A percentile compares a stretch with the other conserved stretches of the same genome.
These are phyloP conservation scores for Luzula sylvatica DNA, from an alignment of 176 grass and related monocot genomes.

Conservation along the genomic window DNA sequence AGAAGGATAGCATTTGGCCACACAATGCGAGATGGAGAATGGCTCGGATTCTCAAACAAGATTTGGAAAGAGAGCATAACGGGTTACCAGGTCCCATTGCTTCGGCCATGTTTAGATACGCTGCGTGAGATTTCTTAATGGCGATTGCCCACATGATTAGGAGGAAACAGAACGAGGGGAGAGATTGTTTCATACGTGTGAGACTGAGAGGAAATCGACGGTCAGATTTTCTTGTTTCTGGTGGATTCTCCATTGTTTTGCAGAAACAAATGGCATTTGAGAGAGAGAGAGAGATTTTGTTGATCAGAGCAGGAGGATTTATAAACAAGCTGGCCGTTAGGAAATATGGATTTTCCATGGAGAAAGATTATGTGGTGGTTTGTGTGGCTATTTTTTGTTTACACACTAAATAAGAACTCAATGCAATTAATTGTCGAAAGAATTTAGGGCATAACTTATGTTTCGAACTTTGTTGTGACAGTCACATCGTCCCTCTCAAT, in stretches of 20 bases:
- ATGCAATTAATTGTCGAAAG: too few relatives aligned
- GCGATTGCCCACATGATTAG: constrained; percentile 2
- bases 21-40: not conserved
- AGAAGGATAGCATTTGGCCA: not conserved
- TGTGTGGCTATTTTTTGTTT: too few relatives aligned
- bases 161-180: not conserved
- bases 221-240: too few relatives aligned
- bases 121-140: not conserved
- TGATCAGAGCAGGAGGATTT: too few relatives aligned
- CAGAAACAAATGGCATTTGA: not conserved
- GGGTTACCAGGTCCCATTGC: constrained; percentile 6
- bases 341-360: too few relatives aligned
- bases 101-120: not conserved
- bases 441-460: too few relatives aligned
- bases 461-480: too few relatives aligned
- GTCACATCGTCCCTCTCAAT: too few relatives aligned
- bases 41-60: constrained; percentile 3
- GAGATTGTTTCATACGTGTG: not conserved
- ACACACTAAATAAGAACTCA: too few relatives aligned
- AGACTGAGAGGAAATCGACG: not conserved
- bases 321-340: too few relatives aligned
- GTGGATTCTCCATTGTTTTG: not conserved
- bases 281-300: too few relatives aligned
- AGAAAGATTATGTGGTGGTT: too few relatives aligned
- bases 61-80: not conserved